These are phyloP conservation scores for Phalaenopsis hybrid DNA, from an alignment of 116 monocot species.

Conservation along the genomic window DNA sequence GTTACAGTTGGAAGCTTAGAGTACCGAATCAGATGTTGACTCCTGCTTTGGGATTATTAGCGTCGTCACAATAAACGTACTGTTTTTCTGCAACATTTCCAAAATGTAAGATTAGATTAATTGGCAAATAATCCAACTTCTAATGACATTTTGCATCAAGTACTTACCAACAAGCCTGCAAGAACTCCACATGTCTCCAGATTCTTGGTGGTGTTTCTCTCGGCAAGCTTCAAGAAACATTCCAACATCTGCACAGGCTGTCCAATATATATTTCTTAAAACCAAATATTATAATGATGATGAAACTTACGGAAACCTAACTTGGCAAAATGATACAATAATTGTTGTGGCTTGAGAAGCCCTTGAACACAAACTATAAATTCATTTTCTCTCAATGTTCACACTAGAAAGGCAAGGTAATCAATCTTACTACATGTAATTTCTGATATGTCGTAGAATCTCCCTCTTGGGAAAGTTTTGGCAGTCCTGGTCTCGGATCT, in stretches of 20 bases:
- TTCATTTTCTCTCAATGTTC: constrained; percentile 8
- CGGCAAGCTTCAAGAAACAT: constrained; percentile 80
- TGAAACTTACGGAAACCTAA: background rate
- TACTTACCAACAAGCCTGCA: constrained; percentile 87
- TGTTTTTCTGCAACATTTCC: constrained; percentile 68
- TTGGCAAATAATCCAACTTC: background rate
- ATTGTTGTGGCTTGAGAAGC: background rate
- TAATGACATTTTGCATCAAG: constrained; percentile 4
- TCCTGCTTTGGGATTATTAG: constrained; percentile 97
- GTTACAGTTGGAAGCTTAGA: constrained; percentile 9
- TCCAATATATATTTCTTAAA: constrained; percentile 19
- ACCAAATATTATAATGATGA: background rate
- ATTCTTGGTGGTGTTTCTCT: constrained; percentile 77
- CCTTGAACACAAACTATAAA: constrained; percentile 2
- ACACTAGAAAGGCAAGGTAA: background rate
- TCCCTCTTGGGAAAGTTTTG: constrained; percentile 28
- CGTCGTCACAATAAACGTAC: constrained; percentile 78
- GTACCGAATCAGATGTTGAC: constrained; percentile 96
- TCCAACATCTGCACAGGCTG: constrained; percentile 93
- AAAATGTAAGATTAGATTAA: constrained; percentile 7
- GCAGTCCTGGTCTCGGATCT: constrained; percentile 93
- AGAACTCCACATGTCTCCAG: constrained; percentile 99
- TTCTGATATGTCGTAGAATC: constrained; percentile 59
- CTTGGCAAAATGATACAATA: background rate
- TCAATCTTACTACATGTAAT: constrained; percentile 72